phyloP scores from a whole-genome alignment of 1,139 yeast species.

The Blastobotrys elegans region DNA sequence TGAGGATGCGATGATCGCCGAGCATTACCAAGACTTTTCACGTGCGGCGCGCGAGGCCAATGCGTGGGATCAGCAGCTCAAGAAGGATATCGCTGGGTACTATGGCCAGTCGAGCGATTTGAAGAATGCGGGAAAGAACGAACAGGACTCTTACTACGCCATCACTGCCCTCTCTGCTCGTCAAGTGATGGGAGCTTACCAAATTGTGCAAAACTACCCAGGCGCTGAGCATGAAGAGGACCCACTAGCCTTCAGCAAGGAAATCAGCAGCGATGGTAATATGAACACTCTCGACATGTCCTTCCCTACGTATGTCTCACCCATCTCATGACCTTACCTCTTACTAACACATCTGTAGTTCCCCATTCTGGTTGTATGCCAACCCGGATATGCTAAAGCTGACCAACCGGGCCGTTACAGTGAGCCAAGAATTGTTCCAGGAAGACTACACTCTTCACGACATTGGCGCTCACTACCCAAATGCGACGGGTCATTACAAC shows the following conservation, averaged over 20 bases:
- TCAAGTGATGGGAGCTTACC: constrained; percentile 8
- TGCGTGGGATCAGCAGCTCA: constrained; percentile 1
- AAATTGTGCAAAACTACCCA: background rate
- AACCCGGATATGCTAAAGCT: constrained; percentile 4
- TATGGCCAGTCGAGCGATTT: constrained; percentile 3
- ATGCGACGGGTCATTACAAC: constrained; percentile 7
- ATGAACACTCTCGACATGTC: constrained; percentile 11
- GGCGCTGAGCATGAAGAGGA: background rate
- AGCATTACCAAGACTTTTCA: constrained; percentile 8
- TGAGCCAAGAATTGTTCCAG: constrained; percentile 5
- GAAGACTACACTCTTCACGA: constrained; percentile 11
- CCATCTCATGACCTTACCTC: constrained; percentile 1
- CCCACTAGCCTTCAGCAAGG: constrained; percentile 10
- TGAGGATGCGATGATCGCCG: background rate
- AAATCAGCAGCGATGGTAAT: constrained; percentile 9
- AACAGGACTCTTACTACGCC: constrained; percentile 10
- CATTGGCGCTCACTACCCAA: constrained; percentile 11
- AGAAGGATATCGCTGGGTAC: constrained; percentile 5
- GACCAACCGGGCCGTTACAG: constrained; percentile 4
- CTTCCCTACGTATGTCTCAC: too few relatives aligned
- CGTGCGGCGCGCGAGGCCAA: background rate
- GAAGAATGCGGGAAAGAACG: constrained; percentile 6
- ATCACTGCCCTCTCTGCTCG: constrained; percentile 9
- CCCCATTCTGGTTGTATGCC: constrained; percentile 10
- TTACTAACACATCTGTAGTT: too few relatives aligned